Base-by-base conservation (phyloP, 192 early-diverging fungal species). In the Umbelopsis isabellina region DNA sequence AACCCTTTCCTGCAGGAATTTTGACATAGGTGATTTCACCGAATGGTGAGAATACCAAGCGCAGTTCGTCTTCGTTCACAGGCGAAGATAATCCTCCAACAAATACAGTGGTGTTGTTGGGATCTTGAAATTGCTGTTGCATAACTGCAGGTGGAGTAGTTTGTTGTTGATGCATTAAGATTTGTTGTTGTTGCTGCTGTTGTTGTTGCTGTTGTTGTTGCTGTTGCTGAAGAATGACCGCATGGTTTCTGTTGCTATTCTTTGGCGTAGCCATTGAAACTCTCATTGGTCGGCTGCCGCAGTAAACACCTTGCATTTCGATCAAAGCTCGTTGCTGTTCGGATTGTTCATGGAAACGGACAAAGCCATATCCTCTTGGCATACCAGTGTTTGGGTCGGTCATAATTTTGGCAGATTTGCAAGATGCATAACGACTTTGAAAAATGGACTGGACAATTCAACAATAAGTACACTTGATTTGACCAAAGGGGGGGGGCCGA, bases 51-150 rank as follows among this genome's bases (percentile, higher is more conserved):
- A 99, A 99, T 71, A 88, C 86, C 7, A 87, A 86, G 41, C 87
- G 77, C 67, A 99, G 85, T 61, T 98, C 95, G 53, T 95, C 92
- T 73, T 98, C 96, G 25, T 85, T 84, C n/a, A 93, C 90, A 9
- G 88, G 83, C 37, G 91, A 85, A 47, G 86, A 91, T 48, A 99
- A 81, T 5, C 96, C 96, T 22, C 97, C 97, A 23, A 99, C 94
- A 84, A 99, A 99, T 33, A 99, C 94, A 3, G 97, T 99, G 4
- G 96, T 98, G 82, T 97, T 97, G 78, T 82, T 91, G 47, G 94
- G 94, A 76, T 98, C 96, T 30, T 81, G 88, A 68, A 74, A 86
- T 35, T 61, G 55, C 33, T 61, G 55, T 61, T 81, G 77, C 68
- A 67, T 84, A 1, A 71, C 22, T 22, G 73, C 25, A 35, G 55